A percentile compares a stretch with the other conserved stretches of the same genome.
Evolutionary conservation across 768 basidiomycete species (phyloP).

Genomic region (Multifurca ochricompacta): DNA sequence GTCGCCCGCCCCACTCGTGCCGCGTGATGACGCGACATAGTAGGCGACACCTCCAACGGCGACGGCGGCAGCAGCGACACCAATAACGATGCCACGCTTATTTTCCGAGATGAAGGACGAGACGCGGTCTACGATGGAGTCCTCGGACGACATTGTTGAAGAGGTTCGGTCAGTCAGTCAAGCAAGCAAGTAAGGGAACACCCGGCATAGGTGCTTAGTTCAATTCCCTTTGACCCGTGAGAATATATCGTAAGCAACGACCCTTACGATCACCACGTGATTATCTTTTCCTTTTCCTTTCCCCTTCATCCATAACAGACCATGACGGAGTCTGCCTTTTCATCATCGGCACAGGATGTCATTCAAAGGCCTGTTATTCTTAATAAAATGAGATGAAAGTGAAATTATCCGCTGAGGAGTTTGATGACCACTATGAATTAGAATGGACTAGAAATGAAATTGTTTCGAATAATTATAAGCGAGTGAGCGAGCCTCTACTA

Average conservation of each 20-base stretch:
- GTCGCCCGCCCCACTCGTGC: conserved; percentile 23
- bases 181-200: neutral
- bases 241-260: conserved; percentile 4
- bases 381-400: conserved; percentile 31
- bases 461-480: conserved; percentile 52
- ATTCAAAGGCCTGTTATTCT: conserved; percentile 51
- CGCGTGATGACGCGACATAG: conserved; percentile 54
- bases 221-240: neutral
- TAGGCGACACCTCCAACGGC: conserved; percentile 73
- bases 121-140: conserved; percentile 49
- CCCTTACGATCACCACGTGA: conserved; percentile 5
- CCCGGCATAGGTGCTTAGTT: neutral
- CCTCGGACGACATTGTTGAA: conserved; percentile 27
- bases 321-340: conserved; percentile 32
- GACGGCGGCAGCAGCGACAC: conserved; percentile 61
- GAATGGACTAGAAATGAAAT: conserved; percentile 57
- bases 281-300: neutral
- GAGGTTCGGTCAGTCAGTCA: neutral
- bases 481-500: conserved; percentile 38
- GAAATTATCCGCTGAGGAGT: conserved; percentile 29
- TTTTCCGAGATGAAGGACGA: conserved; percentile 68
- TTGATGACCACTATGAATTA: conserved; percentile 71
- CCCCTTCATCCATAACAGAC: no score
- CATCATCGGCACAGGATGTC: conserved; percentile 54
- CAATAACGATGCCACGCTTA: conserved; percentile 65